phyloP scores from a whole-genome alignment of 805 yeast genomes.

The Cyberlindnera xylosilytica region DNA sequence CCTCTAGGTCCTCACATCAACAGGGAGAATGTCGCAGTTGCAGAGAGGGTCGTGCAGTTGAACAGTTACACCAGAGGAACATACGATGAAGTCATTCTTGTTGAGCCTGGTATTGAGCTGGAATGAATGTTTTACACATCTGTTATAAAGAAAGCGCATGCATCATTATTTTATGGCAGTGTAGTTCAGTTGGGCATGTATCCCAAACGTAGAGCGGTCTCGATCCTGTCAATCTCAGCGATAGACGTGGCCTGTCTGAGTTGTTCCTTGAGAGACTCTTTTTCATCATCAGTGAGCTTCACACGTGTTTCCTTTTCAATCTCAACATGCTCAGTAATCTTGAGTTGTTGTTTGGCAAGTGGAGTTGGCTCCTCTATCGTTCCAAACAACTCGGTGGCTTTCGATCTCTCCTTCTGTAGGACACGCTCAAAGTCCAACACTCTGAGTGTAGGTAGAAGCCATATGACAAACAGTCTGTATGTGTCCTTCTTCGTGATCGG shows the following conservation, averaged over 20 bases:
- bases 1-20: constrained; percentile 9
- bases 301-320: constrained; percentile 28
- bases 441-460: constrained; percentile 59
- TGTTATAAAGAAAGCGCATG: neutral
- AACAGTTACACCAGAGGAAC: constrained; percentile 20
- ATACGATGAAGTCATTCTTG: constrained; percentile 18
- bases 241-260: constrained; percentile 63
- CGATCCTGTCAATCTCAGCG: constrained; percentile 73
- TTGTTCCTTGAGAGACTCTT: constrained; percentile 42
- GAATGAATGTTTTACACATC: neutral
- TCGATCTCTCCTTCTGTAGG: constrained; percentile 47
- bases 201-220: constrained; percentile 46
- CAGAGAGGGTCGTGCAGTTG: constrained; percentile 12
- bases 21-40: constrained; percentile 12
- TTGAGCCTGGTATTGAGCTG: constrained; percentile 13
- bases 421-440: constrained; percentile 69
- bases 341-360: constrained; percentile 5
- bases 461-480: constrained; percentile 59
- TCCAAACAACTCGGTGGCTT: constrained; percentile 45
- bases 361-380: constrained; percentile 13
- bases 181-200: constrained; percentile 18
- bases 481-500: constrained; percentile 46
- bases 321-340: constrained; percentile 5
- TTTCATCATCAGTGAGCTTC: constrained; percentile 14
- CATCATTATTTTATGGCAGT: neutral